Conservation (phyloP, 2,329 filamentous ascomycete genomes). For the Aspergillus sp. region DNA sequence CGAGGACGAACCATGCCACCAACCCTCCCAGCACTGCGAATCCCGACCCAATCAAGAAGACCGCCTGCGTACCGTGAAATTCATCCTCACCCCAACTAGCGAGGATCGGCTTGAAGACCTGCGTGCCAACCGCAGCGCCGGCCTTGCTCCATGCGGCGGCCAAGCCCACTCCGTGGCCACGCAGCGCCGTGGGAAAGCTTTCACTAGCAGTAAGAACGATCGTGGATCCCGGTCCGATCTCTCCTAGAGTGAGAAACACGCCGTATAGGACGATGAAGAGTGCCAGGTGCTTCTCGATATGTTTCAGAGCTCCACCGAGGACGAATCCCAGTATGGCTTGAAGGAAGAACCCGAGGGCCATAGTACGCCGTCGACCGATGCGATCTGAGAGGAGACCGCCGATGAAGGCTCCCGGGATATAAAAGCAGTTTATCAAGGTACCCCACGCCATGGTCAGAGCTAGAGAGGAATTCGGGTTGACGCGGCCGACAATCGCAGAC, state of each 20-base stretch:
- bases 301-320: constrained; percentile 48
- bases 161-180: constrained; percentile 52
- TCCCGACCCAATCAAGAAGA: constrained; percentile 53
- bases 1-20: constrained; percentile 48
- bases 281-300: constrained; percentile 49
- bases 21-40: constrained; percentile 50
- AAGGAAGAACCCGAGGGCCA: constrained; percentile 51
- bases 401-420: constrained; percentile 50
- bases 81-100: constrained; percentile 42
- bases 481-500: constrained; percentile 52
- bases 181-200: constrained; percentile 51
- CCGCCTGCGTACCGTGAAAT: constrained; percentile 48
- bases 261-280: constrained; percentile 55
- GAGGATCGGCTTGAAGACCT: constrained; percentile 54
- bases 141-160: constrained; percentile 51
- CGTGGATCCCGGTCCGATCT: constrained; percentile 51
- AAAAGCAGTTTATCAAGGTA: constrained; percentile 53
- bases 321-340: constrained; percentile 50
- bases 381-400: constrained; percentile 50
- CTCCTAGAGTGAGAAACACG: constrained; percentile 50
- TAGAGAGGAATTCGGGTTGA: constrained; percentile 44
- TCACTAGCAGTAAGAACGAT: constrained; percentile 44
- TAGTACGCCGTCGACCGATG: constrained; percentile 52
- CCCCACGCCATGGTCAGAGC: constrained; percentile 46
- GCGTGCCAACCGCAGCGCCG: constrained; percentile 52